Conservation (phyloP, 306 rosid genomes). For the Lagenaria siceraria region DNA sequence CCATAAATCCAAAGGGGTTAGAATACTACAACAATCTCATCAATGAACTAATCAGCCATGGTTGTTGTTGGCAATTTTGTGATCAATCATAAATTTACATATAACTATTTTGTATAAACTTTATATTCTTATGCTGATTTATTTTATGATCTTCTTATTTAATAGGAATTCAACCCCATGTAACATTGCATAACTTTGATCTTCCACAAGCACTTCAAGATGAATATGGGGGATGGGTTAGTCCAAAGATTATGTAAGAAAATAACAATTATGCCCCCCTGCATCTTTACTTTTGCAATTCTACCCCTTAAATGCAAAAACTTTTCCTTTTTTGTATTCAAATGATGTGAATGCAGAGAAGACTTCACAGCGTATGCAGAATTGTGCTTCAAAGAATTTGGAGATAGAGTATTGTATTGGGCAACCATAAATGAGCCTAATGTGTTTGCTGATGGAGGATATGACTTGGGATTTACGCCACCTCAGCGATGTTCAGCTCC, state of each 20-base stretch:
- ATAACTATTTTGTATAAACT: too few species aligned
- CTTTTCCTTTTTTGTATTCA: too few species aligned
- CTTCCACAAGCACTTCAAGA: conserved; percentile 66
- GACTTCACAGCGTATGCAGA: too few species aligned
- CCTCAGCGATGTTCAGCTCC: too few species aligned
- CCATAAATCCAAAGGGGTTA: conserved; percentile 57
- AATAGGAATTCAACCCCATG: conserved; percentile 70
- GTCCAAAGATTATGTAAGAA: conserved; percentile 38
- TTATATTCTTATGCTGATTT: background rate
- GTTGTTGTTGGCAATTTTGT: conserved; percentile 22
- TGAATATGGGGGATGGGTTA: conserved; percentile 77
- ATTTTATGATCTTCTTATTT: background rate
- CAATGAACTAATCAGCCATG: conserved; percentile 36
- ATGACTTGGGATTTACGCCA: too few species aligned
- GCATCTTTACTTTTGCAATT: background rate
- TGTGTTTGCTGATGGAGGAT: too few species aligned
- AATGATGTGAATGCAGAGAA: too few species aligned
- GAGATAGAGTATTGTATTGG: too few species aligned
- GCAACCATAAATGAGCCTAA: too few species aligned
- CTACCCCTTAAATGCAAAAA: too few species aligned
- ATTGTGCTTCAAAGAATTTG: too few species aligned
- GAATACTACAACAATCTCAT: conserved; percentile 68
- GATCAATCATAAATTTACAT: background rate
- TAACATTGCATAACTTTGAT: conserved; percentile 39
- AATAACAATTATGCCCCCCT: background rate